Conservation (phyloP, 1,139 yeast genomes). For the Suhomyces ambrosiae region DNA sequence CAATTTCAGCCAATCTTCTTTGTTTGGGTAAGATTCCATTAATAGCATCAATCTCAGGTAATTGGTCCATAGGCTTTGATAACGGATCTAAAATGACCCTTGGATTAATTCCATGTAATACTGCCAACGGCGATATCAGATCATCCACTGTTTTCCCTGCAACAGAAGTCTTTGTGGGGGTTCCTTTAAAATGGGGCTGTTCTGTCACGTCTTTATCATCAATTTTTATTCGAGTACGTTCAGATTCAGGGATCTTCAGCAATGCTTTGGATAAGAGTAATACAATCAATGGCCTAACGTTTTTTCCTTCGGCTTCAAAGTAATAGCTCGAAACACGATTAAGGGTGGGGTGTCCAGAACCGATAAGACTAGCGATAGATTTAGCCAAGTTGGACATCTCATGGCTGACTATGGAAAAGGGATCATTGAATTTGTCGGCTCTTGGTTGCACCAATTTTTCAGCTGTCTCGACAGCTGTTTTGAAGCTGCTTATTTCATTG, state of each 20-base stretch:
- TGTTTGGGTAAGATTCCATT: conserved; percentile 90
- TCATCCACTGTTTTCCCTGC: conserved; percentile 60
- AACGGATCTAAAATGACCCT: conserved; percentile 76
- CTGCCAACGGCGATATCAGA: conserved; percentile 75
- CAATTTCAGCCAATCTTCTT: conserved; percentile 92
- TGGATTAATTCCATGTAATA: conserved; percentile 90
- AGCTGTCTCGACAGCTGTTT: conserved; percentile 74
- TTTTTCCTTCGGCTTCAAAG: conserved; percentile 95
- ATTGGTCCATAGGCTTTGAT: conserved; percentile 74
- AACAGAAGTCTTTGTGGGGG: conserved; percentile 46
- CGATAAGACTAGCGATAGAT: conserved; percentile 82
- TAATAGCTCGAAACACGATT: conserved; percentile 90
- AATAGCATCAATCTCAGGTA: conserved; percentile 60
- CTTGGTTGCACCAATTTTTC: conserved; percentile 79
- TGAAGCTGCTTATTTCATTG: conserved; percentile 26
- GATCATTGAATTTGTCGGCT: conserved; percentile 60
- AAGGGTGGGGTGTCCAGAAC: conserved; percentile 91
- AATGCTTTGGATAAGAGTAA: conserved; percentile 80
- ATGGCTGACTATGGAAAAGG: conserved; percentile 87
- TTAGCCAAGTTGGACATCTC: conserved; percentile 91
- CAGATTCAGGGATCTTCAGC: conserved; percentile 68
- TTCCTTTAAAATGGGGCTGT: conserved; percentile 59
- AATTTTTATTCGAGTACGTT: conserved; percentile 64
- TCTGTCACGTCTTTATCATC: conserved; percentile 66
- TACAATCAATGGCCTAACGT: conserved; percentile 89